Evolutionary conservation across 83 land plant species (phyloP).

Genomic region (Diphasiastrum complanatum): DNA sequence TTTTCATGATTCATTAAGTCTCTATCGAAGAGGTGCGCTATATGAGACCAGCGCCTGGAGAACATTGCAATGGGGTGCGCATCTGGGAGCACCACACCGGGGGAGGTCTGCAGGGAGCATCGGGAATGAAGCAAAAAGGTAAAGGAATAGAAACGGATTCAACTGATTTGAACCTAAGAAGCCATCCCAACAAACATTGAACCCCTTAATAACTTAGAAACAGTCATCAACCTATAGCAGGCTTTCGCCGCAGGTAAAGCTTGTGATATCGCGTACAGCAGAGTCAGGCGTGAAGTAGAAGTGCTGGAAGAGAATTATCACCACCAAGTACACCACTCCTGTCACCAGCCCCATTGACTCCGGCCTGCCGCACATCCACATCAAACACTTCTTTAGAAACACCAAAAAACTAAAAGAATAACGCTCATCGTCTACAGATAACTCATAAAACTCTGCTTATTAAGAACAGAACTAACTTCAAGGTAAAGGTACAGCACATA

Average conservation of each 20-base stretch:
- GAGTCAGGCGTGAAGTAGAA: conserved; percentile 83
- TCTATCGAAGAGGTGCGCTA: too few species aligned
- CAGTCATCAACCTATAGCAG: conserved; percentile 11
- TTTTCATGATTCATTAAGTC: too few species aligned
- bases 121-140: too few species aligned
- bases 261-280: conserved; percentile 27
- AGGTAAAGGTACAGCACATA: too few species aligned
- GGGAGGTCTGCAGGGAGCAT: too few species aligned
- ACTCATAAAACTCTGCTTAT: too few species aligned
- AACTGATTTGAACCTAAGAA: conserved; percentile 6
- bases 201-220: neutral
- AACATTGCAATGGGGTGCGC: too few species aligned
- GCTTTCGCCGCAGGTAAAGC: conserved; percentile 21
- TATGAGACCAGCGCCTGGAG: too few species aligned
- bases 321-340: conserved; percentile 69
- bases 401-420: too few species aligned
- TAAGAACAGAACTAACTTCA: too few species aligned
- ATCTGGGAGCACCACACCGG: too few species aligned
- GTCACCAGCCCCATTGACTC: conserved; percentile 84
- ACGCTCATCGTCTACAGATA: too few species aligned
- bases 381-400: neutral
- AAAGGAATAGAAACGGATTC: neutral
- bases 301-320: conserved; percentile 76
- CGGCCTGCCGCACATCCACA: conserved; percentile 46
- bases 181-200: conserved; percentile 2